phyloP scores from a whole-genome alignment of 176 grass and related monocot genomes.

The Hordeum vulgare region MorexV3_pseudomolecules_assembly NC_058520.1:477086230-477086729 shows the following conservation, averaged over 20 bases:
- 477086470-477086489: not conserved
- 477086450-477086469: not conserved
- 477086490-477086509: not conserved
- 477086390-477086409: not conserved
- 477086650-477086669: not conserved
- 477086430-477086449: not conserved
- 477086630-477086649: not conserved
- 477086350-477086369: not conserved
- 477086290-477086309: too few relatives aligned
- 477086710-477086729: too few relatives aligned
- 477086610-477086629: not conserved
- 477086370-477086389: not conserved
- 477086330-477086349: slow-evolving; percentile 7
- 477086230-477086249: not conserved
- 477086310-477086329: not conserved
- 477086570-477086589: not conserved
- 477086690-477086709: too few relatives aligned
- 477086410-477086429: not conserved
- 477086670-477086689: not conserved
- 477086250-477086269: not conserved
- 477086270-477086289: too few relatives aligned
- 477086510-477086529: not conserved
- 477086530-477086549: not conserved
- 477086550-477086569: not conserved
- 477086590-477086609: not conserved